Base-by-base conservation (phyloP, 371 early-diverging fungal species). In the Dichotomocladium elegans region DNA sequence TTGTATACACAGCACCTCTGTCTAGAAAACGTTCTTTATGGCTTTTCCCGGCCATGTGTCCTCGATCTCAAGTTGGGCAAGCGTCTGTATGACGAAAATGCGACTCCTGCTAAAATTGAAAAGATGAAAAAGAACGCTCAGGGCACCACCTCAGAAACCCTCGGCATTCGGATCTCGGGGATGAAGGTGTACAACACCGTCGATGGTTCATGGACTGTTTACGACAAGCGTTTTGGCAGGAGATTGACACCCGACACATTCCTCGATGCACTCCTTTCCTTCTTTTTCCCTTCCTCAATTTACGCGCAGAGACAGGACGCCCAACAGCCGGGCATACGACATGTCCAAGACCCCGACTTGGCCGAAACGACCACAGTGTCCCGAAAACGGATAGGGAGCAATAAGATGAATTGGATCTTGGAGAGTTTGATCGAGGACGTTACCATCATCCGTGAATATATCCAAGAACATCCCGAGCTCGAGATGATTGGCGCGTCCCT, bases 1-100 rank as follows among this genome's bases (percentile, higher is more conserved):
- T 19, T 27, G 17, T 40, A 24, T 25, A 57, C 52, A 77, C 79
- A 71, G 41, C 66, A 79, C 44, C 57, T 91, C 22, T 89, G 89
- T 57, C 58, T 91, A 55, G 90, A 89, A 60, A 91, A 92, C 49
- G 40, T 90, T n/a, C 61, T 84, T 11, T 62, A 68, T 51, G 85
- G 85, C 4, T 89, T 87, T 54, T 72, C 64, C 15, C 75, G 80
- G 33, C 86, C 90, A 1, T 88, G 88, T 57, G 70, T 92, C 7
- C 60, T 92, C 48, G 93, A 92, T 63, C 26, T 92, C n/a, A 92
- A 92, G 61, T 61, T 92, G 31, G 93, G 92, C 11, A 70, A 74
- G 0, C 76, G 74, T 47, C 61, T 88, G 17, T 82, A 79, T 53
- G 88, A 85, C 40, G 72, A 79, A 28, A 60, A 77, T 35, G 90